Evolutionary conservation across 2,329 filamentous ascomycete species (phyloP).

Genomic region (Kalmusia sp.): DNA sequence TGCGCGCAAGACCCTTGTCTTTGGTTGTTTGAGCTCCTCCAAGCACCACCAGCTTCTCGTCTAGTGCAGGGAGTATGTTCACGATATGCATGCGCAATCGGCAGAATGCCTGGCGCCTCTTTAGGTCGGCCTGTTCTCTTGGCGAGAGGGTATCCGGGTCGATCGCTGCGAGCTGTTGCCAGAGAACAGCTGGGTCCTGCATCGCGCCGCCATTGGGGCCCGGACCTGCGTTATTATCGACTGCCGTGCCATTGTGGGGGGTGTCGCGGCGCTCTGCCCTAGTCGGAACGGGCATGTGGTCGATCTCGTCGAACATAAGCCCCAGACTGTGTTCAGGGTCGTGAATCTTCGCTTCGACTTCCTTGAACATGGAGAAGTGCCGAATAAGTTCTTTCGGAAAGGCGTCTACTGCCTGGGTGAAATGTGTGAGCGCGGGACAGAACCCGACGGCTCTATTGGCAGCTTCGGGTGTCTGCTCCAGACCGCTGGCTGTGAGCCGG

Average conservation of each 20-base stretch:
- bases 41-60: slow-evolving; percentile 98
- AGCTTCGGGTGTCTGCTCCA: slow-evolving; percentile 48
- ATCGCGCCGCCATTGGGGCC: slow-evolving; percentile 46
- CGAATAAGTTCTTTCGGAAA: slow-evolving; percentile 93
- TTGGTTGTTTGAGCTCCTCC: slow-evolving; percentile 90
- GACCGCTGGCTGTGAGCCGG: slow-evolving; percentile 41
- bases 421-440: slow-evolving; percentile 73
- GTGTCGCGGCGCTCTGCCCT: slow-evolving; percentile 33
- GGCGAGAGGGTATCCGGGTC: slow-evolving; percentile 34
- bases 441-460: slow-evolving; percentile 56
- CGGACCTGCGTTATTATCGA: slow-evolving; percentile 49
- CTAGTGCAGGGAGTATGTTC: slow-evolving; percentile 86
- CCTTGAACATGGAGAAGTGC: slow-evolving; percentile 94
- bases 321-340: slow-evolving; percentile 83
- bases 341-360: slow-evolving; percentile 97
- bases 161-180: slow-evolving; percentile 33
- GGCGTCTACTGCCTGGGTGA: slow-evolving; percentile 90
- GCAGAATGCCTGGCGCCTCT: slow-evolving; percentile 76
- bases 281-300: slow-evolving; percentile 53
- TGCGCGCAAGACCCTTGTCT: slow-evolving; percentile 80
- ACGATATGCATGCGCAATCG: slow-evolving; percentile 79
- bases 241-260: slow-evolving; percentile 38
- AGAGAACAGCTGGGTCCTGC: slow-evolving; percentile 23
- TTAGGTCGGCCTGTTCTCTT: slow-evolving; percentile 62
- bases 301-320: slow-evolving; percentile 72